phyloP scores from a whole-genome alignment of 352 stramenopile genomes.

The Phytophthora podocarpi region DNA sequence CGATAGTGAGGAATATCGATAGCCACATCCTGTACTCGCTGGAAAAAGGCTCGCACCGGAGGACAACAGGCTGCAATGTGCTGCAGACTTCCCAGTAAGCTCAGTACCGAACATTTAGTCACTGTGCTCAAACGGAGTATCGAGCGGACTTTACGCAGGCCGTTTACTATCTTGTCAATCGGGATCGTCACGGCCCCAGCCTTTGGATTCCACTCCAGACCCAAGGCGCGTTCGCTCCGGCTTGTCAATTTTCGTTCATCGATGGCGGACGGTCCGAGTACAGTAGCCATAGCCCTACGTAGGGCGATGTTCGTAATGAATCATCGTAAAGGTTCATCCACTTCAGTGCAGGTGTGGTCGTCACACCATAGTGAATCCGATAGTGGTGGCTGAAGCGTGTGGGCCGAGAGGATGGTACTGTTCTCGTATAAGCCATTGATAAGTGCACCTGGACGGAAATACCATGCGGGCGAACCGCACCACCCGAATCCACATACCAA shows the following conservation, averaged over 20 bases:
- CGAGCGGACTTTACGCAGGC: background rate
- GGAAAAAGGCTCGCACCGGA: background rate
- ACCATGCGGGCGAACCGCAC: background rate
- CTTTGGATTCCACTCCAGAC: background rate
- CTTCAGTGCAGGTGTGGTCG: background rate
- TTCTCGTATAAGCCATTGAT: conserved; percentile 11
- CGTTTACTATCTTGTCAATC: conserved; percentile 1
- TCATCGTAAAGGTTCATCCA: background rate
- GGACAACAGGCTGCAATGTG: background rate
- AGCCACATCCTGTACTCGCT: background rate
- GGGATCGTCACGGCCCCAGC: background rate
- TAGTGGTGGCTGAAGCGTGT: too few relatives aligned
- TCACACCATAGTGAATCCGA: conserved; percentile 3
- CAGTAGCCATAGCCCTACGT: conserved; percentile 3
- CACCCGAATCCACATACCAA: background rate
- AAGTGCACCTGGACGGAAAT: background rate
- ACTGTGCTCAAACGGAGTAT: too few relatives aligned
- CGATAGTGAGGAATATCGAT: background rate
- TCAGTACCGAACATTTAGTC: background rate
- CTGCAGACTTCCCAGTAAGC: background rate
- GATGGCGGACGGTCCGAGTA: background rate
- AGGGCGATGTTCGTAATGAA: background rate
- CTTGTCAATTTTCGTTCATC: background rate
- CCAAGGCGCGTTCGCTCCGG: background rate
- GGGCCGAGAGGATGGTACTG: too few relatives aligned